Conservation (phyloP, 345 rosid species). For the Conringia planisiliqua region DNA sequence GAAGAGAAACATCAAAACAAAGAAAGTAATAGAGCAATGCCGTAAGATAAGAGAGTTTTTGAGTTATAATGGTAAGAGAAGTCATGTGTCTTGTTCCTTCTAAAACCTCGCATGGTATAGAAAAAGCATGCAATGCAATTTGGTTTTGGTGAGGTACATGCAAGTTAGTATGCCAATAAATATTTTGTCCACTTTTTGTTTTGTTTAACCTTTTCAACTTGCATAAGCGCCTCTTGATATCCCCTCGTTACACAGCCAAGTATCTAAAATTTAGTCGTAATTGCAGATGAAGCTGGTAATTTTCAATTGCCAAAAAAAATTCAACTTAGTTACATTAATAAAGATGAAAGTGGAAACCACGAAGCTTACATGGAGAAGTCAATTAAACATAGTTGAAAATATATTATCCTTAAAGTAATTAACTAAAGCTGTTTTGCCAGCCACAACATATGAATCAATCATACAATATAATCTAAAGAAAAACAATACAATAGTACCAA, state of each 20-base stretch:
- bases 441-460: conserved; percentile 4
- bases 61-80: no score
- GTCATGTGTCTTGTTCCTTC: neutral
- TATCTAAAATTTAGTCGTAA: neutral
- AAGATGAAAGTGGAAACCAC: conserved; percentile 6
- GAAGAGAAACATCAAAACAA: no score
- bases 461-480: neutral
- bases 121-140: neutral
- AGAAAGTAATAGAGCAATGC: no score
- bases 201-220: neutral
- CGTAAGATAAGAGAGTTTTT: no score
- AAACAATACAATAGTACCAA: neutral
- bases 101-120: neutral
- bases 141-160: neutral
- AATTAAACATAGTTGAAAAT: conserved; percentile 3
- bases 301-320: neutral
- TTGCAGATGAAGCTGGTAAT: neutral
- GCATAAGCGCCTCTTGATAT: neutral
- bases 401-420: neutral
- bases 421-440: neutral
- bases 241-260: neutral
- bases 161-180: neutral
- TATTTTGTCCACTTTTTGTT: neutral
- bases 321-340: neutral
- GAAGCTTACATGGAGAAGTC: conserved; percentile 11